Evolutionary conservation across 129 eudicot genomes (phyloP), one percentile per base, ranked within the genome.

Genomic region (Calendula officinalis): DNA sequence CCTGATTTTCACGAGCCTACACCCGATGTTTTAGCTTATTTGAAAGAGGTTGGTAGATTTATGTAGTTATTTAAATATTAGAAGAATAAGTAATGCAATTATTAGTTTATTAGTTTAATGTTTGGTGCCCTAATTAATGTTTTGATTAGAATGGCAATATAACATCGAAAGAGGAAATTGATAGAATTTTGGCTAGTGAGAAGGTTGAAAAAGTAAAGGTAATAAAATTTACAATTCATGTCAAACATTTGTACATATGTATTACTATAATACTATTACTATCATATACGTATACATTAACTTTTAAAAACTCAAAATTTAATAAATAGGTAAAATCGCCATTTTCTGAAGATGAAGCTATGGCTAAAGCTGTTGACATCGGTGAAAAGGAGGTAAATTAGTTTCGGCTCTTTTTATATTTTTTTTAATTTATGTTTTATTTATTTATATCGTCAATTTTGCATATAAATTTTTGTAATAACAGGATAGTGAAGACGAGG

Each of bases 1-100:
- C 86, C 99, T 37, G 95, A 94, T 79, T 94, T 88, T 69, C 97
- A 94, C 27, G 99, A 94, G 78, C 96, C 99, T 32, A 85, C 95
- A 34, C 96, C 95, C n/a, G 75, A 83, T 77, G 80, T 88, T 84
- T 64, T 85, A 51, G 79, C 80, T 57, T 83, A 74, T 86, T 77
- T 94, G 74, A 85, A 83, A 82, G 92, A 94, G 97, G 99, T 94
- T 72, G 62, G 76, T 73, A 11, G 10, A 47, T 73, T 48, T n/a
- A n/a, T n/a, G n/a, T n/a, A n/a, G n/a, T n/a, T n/a, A n/a, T n/a
- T n/a, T n/a, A n/a, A n/a, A n/a, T n/a, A n/a, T n/a, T n/a, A n/a
- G n/a, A n/a, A n/a, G n/a, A n/a, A n/a, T n/a, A n/a, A n/a, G n/a
- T n/a, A n/a, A n/a, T n/a, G n/a, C n/a, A n/a, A n/a, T n/a, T n/a